A percentile compares a stretch with the other conserved stretches of the same genome.
phyloP scores from a whole-genome alignment of 129 eudicot genomes.

The Flaveria sonorensis region DNA sequence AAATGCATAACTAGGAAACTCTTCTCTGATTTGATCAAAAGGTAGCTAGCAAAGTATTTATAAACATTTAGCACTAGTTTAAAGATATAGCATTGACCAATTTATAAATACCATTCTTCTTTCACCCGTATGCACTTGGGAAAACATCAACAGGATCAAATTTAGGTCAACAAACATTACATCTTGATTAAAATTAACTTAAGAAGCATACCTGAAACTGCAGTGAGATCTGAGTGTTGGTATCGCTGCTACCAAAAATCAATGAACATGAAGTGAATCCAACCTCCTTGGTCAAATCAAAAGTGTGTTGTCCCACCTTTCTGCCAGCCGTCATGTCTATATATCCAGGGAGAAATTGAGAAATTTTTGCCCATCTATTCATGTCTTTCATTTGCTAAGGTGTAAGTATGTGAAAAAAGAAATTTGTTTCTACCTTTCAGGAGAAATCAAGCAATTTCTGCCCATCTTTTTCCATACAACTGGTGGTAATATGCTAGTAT shows the following conservation, averaged over 20 bases:
- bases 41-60: too few species aligned
- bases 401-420: background rate
- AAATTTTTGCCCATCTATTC: too few species aligned
- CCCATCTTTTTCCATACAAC: slow-evolving; percentile 85
- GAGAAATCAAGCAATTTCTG: slow-evolving; percentile 76
- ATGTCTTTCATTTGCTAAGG: background rate
- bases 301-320: too few species aligned
- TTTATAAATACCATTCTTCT: slow-evolving; percentile 32
- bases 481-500: slow-evolving; percentile 57
- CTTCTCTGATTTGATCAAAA: too few species aligned
- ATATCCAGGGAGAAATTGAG: too few species aligned
- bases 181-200: background rate
- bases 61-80: too few species aligned
- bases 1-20: too few species aligned
- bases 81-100: too few species aligned
- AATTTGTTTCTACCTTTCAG: slow-evolving; percentile 69
- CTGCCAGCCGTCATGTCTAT: too few species aligned
- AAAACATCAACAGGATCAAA: slow-evolving; percentile 10
- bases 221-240: slow-evolving; percentile 51
- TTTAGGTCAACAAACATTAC: background rate
- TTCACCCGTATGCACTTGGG: background rate
- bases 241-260: slow-evolving; percentile 38
- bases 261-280: background rate
- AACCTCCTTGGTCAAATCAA: slow-evolving; percentile 77
- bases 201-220: slow-evolving; percentile 36